Evolutionary conservation across 495 filamentous ascomycete species (phyloP).

Genomic region (Penicillium herquei): DNA sequence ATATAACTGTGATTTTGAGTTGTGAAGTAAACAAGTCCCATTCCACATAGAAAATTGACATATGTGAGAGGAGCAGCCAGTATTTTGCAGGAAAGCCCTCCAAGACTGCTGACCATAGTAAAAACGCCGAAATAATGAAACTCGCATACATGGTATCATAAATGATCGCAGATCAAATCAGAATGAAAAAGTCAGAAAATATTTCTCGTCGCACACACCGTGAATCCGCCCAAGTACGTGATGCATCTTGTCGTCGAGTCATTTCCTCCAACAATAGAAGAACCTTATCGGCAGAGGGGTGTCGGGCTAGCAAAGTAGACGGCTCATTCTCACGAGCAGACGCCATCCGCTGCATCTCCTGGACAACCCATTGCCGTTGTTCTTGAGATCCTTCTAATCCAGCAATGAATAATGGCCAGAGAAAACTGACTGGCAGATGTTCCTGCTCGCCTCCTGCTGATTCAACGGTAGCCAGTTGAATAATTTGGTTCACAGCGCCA

Average conservation of each 20-base stretch:
- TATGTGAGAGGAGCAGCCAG: too few species aligned
- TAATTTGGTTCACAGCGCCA: slow-evolving; percentile 39
- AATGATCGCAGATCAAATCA: slow-evolving; percentile 25
- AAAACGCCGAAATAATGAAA: neutral
- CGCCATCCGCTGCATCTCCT: slow-evolving; percentile 38
- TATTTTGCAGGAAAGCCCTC: too few species aligned
- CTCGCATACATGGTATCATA: neutral
- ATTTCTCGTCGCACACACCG: slow-evolving; percentile 37
- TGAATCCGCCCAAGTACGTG: slow-evolving; percentile 41
- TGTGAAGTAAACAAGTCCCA: too few species aligned
- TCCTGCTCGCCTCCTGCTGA: slow-evolving; percentile 9
- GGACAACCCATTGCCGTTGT: slow-evolving; percentile 36
- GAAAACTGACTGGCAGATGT: slow-evolving; percentile 33
- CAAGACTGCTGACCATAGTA: neutral
- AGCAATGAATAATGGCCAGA: slow-evolving; percentile 41
- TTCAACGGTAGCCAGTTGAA: slow-evolving; percentile 37
- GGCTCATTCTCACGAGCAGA: slow-evolving; percentile 4
- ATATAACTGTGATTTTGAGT: too few species aligned
- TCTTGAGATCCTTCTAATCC: slow-evolving; percentile 35
- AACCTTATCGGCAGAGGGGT: slow-evolving; percentile 35
- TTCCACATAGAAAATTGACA: too few species aligned
- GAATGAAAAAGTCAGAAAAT: slow-evolving; percentile 38
- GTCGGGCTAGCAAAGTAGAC: slow-evolving; percentile 11
- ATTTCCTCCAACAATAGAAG: slow-evolving; percentile 38
- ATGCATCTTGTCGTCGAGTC: slow-evolving; percentile 38